Evolutionary conservation across 2,329 filamentous ascomycete genomes (phyloP).

Genomic region (Curvularia verruculosa): DNA sequence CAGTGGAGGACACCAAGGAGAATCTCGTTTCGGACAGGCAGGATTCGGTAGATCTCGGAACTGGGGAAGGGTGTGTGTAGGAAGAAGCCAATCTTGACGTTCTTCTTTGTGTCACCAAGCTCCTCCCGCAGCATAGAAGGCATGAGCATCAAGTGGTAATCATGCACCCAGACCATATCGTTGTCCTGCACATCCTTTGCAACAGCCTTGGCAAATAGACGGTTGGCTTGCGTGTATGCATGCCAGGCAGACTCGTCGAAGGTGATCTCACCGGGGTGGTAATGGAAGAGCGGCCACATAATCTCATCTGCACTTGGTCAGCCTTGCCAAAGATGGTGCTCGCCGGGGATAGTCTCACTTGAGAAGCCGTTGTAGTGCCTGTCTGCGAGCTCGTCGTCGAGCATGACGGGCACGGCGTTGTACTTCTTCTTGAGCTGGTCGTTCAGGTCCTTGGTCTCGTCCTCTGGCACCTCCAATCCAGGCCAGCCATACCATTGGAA

Average conservation of each 20-base stretch:
- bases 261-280: slow-evolving; percentile 97
- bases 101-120: slow-evolving; percentile 79
- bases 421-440: slow-evolving; percentile 84
- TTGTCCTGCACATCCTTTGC: slow-evolving; percentile 88
- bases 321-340: not conserved
- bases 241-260: slow-evolving; percentile 96
- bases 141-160: slow-evolving; percentile 97
- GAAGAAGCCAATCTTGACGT: slow-evolving; percentile 98
- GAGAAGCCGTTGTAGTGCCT: slow-evolving; percentile 98
- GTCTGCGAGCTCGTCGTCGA: slow-evolving; percentile 91
- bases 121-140: slow-evolving; percentile 94
- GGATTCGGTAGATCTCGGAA: slow-evolving; percentile 94
- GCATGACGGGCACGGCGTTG: slow-evolving; percentile 87
- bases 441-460: slow-evolving; percentile 76
- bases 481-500: slow-evolving; percentile 99
- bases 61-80: slow-evolving; percentile 96
- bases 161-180: slow-evolving; percentile 96
- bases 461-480: slow-evolving; percentile 86
- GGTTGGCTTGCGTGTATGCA: slow-evolving; percentile 91
- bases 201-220: slow-evolving; percentile 87
- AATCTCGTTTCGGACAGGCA: slow-evolving; percentile 89
- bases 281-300: slow-evolving; percentile 98
- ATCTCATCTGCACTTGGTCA: slow-evolving; percentile 70
- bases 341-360: slow-evolving; percentile 62
- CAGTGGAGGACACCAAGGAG: slow-evolving; percentile 88